Percentiles rank a stretch among this genome's conserved stretches.
phyloP scores from a whole-genome alignment of 129 eudicot genomes.

The Saposhnikovia divaricata region DNA sequence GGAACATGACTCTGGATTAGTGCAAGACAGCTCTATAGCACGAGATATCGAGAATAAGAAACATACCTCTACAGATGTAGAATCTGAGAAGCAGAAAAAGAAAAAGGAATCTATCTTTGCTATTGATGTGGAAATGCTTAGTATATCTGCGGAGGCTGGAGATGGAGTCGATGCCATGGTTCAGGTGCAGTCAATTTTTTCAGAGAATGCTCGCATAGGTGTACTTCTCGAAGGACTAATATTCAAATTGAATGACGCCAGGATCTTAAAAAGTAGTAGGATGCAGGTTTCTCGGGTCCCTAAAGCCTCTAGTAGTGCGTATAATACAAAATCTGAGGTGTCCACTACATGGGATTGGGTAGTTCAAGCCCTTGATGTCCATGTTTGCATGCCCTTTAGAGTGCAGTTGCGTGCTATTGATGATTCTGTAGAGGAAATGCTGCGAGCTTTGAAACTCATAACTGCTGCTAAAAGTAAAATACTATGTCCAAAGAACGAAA shows the following conservation, averaged over 20 bases:
- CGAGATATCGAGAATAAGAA: slow-evolving; percentile 28
- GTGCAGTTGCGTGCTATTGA: slow-evolving; percentile 93
- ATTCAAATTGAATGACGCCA: slow-evolving; percentile 61
- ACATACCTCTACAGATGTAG: slow-evolving; percentile 31
- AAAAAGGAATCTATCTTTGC: slow-evolving; percentile 82
- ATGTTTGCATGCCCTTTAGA: slow-evolving; percentile 87
- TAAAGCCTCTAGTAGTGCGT: slow-evolving; percentile 26
- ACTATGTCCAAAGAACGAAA: slow-evolving; percentile 58
- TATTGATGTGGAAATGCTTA: slow-evolving; percentile 81
- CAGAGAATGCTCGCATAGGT: slow-evolving; percentile 97
- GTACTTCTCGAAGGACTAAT: slow-evolving; percentile 87
- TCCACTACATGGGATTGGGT: slow-evolving; percentile 86
- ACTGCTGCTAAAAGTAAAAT: slow-evolving; percentile 60
- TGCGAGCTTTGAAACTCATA: slow-evolving; percentile 84
- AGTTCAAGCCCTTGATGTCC: slow-evolving; percentile 91
- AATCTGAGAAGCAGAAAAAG: slow-evolving; percentile 46
- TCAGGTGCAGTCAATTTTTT: slow-evolving; percentile 88
- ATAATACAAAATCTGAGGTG: slow-evolving; percentile 37
- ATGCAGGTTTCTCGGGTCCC: slow-evolving; percentile 96
- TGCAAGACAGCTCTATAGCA: slow-evolving; percentile 19
- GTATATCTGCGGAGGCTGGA: slow-evolving; percentile 82
- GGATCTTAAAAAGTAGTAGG: slow-evolving; percentile 76
- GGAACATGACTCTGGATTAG: slow-evolving; percentile 25
- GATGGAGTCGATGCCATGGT: slow-evolving; percentile 86
- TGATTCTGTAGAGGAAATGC: slow-evolving; percentile 88